Evolutionary conservation across 805 yeast species (phyloP).

Genomic region (Jamesozyma piceae): DNA sequence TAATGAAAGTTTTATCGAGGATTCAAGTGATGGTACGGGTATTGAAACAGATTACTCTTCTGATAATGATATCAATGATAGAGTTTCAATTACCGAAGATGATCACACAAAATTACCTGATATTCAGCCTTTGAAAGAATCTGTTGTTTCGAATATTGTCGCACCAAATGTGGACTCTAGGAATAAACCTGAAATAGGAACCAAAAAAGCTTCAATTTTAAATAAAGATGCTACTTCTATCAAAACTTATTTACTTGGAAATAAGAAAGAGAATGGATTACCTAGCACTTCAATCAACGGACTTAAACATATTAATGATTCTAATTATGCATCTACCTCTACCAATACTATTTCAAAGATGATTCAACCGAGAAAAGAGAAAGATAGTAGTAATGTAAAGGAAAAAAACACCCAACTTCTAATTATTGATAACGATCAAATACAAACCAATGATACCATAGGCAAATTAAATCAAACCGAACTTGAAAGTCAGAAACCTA

Average conservation of each 20-base stretch:
- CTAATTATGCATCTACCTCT: background rate
- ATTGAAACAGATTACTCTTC: constrained; percentile 6
- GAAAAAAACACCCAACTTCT: background rate
- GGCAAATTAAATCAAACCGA: background rate
- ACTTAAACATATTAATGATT: too few species aligned
- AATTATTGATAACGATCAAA: background rate
- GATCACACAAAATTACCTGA: background rate
- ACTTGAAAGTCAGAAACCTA: too few species aligned
- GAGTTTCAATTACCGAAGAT: background rate
- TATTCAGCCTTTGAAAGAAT: constrained; percentile 1
- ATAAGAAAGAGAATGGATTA: background rate
- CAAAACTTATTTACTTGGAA: background rate
- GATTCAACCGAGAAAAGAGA: background rate
- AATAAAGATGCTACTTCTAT: background rate
- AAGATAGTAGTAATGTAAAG: background rate
- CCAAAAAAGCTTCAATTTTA: background rate
- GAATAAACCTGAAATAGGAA: too few species aligned
- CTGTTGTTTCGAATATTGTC: background rate
- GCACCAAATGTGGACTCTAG: too few species aligned
- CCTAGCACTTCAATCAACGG: background rate
- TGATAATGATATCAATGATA: background rate
- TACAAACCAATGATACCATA: background rate
- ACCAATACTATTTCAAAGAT: background rate
- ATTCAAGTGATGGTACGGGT: constrained; percentile 4
- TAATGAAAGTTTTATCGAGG: constrained; percentile 2